Evolutionary conservation across 805 yeast genomes (phyloP).

Genomic region (Wickerhamiella sergipiensis): DNA sequence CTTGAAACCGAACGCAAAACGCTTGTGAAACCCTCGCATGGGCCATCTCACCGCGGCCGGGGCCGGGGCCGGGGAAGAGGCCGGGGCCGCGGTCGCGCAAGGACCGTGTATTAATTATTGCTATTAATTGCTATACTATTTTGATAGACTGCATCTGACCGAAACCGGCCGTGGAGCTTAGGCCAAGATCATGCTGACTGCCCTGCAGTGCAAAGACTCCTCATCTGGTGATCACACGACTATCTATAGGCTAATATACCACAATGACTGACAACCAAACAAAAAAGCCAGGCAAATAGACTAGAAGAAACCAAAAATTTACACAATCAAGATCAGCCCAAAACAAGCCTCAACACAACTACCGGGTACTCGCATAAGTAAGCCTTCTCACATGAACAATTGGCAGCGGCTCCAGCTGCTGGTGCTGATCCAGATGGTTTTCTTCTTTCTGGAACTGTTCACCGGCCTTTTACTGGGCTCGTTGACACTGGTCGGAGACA

Average conservation of each 20-base stretch:
- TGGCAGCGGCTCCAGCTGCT: slow-evolving; percentile 68
- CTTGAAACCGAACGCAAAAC: slow-evolving; percentile 10
- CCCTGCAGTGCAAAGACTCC: too few species aligned
- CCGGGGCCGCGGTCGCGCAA: slow-evolving; percentile 14
- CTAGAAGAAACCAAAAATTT: too few species aligned
- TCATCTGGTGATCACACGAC: too few species aligned
- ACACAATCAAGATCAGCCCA: too few species aligned
- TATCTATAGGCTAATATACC: too few species aligned
- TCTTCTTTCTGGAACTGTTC: slow-evolving; percentile 74
- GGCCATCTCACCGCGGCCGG: slow-evolving; percentile 7
- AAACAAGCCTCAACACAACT: too few species aligned
- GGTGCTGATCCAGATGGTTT: slow-evolving; percentile 60
- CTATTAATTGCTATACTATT: neutral
- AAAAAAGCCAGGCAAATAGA: too few species aligned
- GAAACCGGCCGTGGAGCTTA: too few species aligned
- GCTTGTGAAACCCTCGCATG: slow-evolving; percentile 5
- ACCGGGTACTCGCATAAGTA: neutral
- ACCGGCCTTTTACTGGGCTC: slow-evolving; percentile 80
- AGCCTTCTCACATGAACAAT: slow-evolving; percentile 21
- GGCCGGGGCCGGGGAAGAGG: slow-evolving; percentile 16
- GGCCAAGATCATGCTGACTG: too few species aligned
- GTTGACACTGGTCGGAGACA: slow-evolving; percentile 85
- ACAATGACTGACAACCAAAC: too few species aligned
- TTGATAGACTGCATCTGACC: too few species aligned
- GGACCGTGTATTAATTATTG: neutral